phyloP scores from a whole-genome alignment of 1,284 basidiomycete species.

The Heterobasidion annosum region DNA sequence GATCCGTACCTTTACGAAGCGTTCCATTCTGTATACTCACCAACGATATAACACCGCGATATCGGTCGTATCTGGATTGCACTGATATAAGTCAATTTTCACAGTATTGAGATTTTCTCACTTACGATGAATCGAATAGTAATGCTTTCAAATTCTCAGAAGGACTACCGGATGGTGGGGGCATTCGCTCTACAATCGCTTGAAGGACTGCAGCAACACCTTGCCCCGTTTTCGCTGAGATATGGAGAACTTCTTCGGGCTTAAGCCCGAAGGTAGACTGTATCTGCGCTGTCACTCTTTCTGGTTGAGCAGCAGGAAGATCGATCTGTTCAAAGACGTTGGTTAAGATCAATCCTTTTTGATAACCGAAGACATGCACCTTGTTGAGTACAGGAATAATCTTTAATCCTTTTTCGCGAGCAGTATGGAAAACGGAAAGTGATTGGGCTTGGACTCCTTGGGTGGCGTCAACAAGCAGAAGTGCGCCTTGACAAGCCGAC shows the following conservation, averaged over 20 bases:
- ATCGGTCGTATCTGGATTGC: constrained; percentile 84
- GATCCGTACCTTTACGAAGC: constrained; percentile 47
- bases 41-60: constrained; percentile 92
- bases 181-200: constrained; percentile 78
- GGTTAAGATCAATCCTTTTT: neutral
- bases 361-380: constrained; percentile 28
- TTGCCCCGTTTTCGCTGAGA: constrained; percentile 90
- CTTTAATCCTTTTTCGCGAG: constrained; percentile 72
- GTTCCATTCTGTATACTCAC: constrained; percentile 70
- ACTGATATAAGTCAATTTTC: neutral
- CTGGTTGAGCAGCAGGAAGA: constrained; percentile 78
- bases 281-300: constrained; percentile 74
- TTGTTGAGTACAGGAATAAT: constrained; percentile 96
- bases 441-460: constrained; percentile 98
- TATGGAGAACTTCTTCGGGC: constrained; percentile 61
- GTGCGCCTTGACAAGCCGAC: constrained; percentile 89
- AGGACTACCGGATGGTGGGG: constrained; percentile 52
- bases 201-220: constrained; percentile 72
- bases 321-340: constrained; percentile 53
- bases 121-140: constrained; percentile 88
- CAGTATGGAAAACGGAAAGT: constrained; percentile 90
- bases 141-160: constrained; percentile 71
- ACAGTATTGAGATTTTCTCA: constrained; percentile 9
- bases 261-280: constrained; percentile 75
- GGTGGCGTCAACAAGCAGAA: constrained; percentile 89